Conservation (phyloP, 352 stramenopile genomes). For the Phytophthora agathidicida region DNA sequence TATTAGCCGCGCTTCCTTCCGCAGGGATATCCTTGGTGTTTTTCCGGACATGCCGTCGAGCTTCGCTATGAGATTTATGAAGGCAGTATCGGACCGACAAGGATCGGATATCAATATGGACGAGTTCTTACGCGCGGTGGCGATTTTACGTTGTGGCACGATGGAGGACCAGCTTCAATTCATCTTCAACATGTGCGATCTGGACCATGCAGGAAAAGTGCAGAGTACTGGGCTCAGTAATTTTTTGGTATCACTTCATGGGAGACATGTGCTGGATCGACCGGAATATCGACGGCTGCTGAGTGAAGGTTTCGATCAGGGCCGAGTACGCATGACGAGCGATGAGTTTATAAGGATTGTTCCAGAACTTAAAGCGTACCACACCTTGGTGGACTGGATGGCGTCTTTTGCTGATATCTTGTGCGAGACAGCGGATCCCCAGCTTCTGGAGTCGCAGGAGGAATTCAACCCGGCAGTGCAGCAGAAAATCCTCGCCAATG, state of each 20-base stretch:
- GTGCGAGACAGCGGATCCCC: slow-evolving; percentile 78
- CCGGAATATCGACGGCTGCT: slow-evolving; percentile 75
- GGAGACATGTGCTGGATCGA: slow-evolving; percentile 76
- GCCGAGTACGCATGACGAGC: slow-evolving; percentile 72
- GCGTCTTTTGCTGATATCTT: slow-evolving; percentile 84
- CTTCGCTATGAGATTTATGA: slow-evolving; percentile 91
- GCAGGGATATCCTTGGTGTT: slow-evolving; percentile 86
- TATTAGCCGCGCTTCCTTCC: slow-evolving; percentile 84
- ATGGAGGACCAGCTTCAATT: slow-evolving; percentile 82
- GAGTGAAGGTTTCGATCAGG: slow-evolving; percentile 85
- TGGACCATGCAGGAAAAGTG: slow-evolving; percentile 86
- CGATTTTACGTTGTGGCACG: slow-evolving; percentile 74
- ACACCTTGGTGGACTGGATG: slow-evolving; percentile 86
- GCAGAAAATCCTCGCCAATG: slow-evolving; percentile 86
- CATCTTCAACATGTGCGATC: slow-evolving; percentile 89
- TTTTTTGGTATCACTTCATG: slow-evolving; percentile 83
- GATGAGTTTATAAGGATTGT: slow-evolving; percentile 78
- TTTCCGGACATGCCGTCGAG: slow-evolving; percentile 90
- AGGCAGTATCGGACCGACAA: slow-evolving; percentile 84
- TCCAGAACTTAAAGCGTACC: slow-evolving; percentile 51
- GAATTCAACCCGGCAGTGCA: slow-evolving; percentile 90
- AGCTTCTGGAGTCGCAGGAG: slow-evolving; percentile 86
- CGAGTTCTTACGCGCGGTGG: slow-evolving; percentile 82
- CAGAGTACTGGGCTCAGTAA: slow-evolving; percentile 88
- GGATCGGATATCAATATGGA: slow-evolving; percentile 90